Base-by-base conservation (phyloP, 2,329 filamentous ascomycete genomes). In the Monosporascus cannonballus region DNA sequence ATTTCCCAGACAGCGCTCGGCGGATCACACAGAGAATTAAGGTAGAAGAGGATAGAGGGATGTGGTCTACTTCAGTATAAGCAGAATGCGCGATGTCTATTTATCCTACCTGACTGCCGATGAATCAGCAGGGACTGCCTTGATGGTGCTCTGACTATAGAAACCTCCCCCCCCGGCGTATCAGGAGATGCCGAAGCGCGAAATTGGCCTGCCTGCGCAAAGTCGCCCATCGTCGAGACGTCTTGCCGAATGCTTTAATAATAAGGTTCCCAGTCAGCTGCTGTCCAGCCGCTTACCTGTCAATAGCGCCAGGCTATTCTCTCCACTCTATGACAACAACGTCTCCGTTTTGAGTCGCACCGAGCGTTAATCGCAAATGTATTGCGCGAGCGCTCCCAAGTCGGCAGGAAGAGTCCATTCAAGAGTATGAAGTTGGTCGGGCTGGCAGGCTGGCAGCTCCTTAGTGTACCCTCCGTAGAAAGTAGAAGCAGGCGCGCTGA, bases 321-420 rank as follows among this genome's bases (percentile, higher is more conserved):
- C 42, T 30, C 42, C 42, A 46, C 42, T 27, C 42, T n/a, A 46
- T 46, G 42, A 46, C 42, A 45, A n/a, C 42, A 30, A 22, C 25
- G 14, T 30, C 42, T 53, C 44, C 51, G 34, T 54, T 34, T 50
- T 47, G 49, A 59, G 57, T 58, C 37, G 48, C 54, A 57, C 56
- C 45, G 53, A 49, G 53, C 57, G 51, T 58, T 53, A 59, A 57
- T 57, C 51, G 53, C 57, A 58, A 49, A 17, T 17, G 27, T 18
- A 51, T 25, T 25, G 54, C 53, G 54, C 54, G 50, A 41, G 57
- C 55, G 53, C 45, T 37, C 50, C 34, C 7, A 14, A 14, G 39
- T 42, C 9, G 18, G 39, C 18, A 42, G 3, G 18, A 24, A 42
- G 39, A 24, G n/a, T 20, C 7, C 18, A 14, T 24, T 42, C 18